phyloP scores from a whole-genome alignment of 164 flowering plant genomes.

The Echeveria elegans region DNA sequence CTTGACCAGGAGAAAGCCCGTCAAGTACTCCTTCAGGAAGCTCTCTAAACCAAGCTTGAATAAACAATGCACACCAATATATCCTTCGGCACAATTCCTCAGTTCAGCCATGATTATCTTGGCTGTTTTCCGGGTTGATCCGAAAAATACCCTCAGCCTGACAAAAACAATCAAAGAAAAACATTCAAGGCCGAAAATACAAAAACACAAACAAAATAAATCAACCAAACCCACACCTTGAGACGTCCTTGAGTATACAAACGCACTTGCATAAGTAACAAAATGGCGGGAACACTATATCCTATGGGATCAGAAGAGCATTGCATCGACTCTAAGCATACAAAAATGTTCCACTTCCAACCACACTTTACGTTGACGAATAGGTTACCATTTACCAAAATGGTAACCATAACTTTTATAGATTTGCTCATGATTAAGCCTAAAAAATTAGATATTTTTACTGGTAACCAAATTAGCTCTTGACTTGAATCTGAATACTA shows the following conservation, averaged over 20 bases:
- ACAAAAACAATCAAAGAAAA: neutral
- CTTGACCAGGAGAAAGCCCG: constrained; percentile 36
- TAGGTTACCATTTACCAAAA: no score
- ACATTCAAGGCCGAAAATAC: neutral
- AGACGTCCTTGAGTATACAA: constrained; percentile 80
- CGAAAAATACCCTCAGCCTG: constrained; percentile 10
- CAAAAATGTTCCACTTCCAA: no score
- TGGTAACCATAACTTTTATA: neutral
- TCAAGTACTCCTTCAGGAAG: constrained; percentile 8
- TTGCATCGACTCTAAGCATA: constrained; percentile 92
- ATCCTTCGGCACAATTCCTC: constrained; percentile 4
- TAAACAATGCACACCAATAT: constrained; percentile 9
- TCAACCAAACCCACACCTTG: constrained; percentile 38
- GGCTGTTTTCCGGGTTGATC: constrained; percentile 9
- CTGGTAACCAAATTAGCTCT: no score
- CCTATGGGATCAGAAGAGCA: constrained; percentile 79
- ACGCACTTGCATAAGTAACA: constrained; percentile 81
- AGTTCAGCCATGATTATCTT: constrained; percentile 6
- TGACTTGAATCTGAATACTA: no score
- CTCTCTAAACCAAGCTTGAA: constrained; percentile 10
- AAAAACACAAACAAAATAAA: neutral
- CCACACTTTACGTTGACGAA: constrained; percentile 60
- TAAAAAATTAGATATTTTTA: no score
- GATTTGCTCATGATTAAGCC: no score
- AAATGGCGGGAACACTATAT: constrained; percentile 85